phyloP scores from a whole-genome alignment of 306 rosid species.

The Neltuma alba region DNA sequence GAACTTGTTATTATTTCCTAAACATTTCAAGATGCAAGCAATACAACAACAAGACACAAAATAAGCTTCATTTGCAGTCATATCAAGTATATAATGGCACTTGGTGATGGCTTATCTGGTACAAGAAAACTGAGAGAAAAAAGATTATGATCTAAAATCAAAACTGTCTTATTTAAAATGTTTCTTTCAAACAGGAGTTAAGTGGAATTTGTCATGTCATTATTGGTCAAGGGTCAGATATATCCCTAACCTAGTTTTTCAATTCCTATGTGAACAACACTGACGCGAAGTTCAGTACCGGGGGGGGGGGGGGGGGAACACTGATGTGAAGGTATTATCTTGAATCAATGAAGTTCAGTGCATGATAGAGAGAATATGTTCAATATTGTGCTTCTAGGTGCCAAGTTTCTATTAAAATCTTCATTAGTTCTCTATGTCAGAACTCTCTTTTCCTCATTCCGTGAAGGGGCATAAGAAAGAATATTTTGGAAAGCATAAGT shows the following conservation, averaged over 20 bases:
- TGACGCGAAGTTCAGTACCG: no score
- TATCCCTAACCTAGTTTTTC: neutral
- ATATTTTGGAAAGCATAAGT: neutral
- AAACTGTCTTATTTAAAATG: no score
- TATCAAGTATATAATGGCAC: neutral
- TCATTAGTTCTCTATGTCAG: conserved; percentile 22
- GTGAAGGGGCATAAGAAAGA: neutral
- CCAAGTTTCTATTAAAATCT: conserved; percentile 7
- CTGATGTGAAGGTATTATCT: conserved; percentile 9
- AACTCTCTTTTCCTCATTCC: conserved; percentile 1
- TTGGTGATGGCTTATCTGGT: no score
- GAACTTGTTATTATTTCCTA: conserved; percentile 25
- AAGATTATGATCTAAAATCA: no score
- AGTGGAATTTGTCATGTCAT: neutral
- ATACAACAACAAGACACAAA: neutral
- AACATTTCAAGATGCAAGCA: conserved; percentile 10
- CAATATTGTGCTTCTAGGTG: neutral
- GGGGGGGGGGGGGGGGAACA: neutral
- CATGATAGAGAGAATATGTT: conserved; percentile 10
- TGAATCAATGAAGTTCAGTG: conserved; percentile 1
- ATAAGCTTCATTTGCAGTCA: neutral
- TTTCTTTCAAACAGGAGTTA: no score
- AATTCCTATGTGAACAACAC: neutral
- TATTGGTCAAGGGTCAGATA: neutral
- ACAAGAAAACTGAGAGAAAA: neutral